Conservation (phyloP, 1,139 yeast species). For the Wickerhamiella infanticola region DNA sequence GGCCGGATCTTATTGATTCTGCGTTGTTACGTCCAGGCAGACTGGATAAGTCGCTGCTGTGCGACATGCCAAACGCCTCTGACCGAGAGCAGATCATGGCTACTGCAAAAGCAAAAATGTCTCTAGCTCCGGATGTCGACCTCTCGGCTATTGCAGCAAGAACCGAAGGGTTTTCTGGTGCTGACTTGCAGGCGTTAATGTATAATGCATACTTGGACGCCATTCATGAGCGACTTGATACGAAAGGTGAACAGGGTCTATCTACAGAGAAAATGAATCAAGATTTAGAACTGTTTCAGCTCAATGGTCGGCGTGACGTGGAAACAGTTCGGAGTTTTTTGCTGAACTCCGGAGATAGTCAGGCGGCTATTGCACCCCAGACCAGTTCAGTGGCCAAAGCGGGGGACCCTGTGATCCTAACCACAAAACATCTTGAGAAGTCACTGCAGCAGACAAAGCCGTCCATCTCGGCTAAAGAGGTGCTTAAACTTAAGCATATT, state of each 20-base stretch:
- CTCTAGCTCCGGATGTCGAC: conserved; percentile 32
- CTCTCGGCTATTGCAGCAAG: conserved; percentile 39
- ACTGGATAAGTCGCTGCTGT: conserved; percentile 77
- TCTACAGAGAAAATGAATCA: conserved; percentile 12
- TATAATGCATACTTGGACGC: conserved; percentile 87
- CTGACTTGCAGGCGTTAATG: conserved; percentile 84
- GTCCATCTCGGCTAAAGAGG: conserved; percentile 65
- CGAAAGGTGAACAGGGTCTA: conserved; percentile 19
- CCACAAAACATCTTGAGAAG: conserved; percentile 39
- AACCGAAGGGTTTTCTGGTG: conserved; percentile 80
- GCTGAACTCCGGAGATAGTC: background rate
- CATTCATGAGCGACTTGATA: conserved; percentile 59
- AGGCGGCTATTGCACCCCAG: background rate
- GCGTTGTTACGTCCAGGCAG: conserved; percentile 93
- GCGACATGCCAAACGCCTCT: conserved; percentile 63
- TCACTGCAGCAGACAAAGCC: conserved; percentile 71
- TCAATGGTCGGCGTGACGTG: conserved; percentile 11
- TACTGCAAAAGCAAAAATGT: conserved; percentile 36
- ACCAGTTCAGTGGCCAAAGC: background rate
- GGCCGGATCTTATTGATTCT: conserved; percentile 91
- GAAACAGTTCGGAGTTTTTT: background rate
- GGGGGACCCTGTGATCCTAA: conserved; percentile 27
- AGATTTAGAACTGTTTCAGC: conserved; percentile 25
- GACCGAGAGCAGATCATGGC: conserved; percentile 63
- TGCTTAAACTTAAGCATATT: conserved; percentile 42